A percentile compares a stretch with the other conserved stretches of the same genome.
Conservation (phyloP, 805 yeast genomes). For the Saccharomycopsis babjevae region DNA sequence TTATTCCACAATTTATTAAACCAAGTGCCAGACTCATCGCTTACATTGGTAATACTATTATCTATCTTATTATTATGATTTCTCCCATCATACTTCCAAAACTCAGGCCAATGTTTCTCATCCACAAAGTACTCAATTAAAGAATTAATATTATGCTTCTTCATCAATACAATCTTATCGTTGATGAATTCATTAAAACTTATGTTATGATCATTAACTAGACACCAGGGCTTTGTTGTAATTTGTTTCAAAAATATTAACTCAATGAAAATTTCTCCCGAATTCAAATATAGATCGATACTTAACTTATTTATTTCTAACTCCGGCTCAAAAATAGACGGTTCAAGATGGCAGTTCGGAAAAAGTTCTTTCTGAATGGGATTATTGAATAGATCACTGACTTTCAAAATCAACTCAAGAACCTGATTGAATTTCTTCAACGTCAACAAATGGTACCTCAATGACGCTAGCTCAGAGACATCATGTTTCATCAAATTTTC, state of each 20-base stretch:
- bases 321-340: conserved; percentile 6
- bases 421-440: conserved; percentile 16
- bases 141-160: conserved; percentile 10
- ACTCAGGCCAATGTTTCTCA: conserved; percentile 16
- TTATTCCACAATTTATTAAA: conserved; percentile 10
- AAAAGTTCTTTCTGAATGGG: conserved; percentile 10
- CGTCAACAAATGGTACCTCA: conserved; percentile 8
- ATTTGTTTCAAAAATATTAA: conserved; percentile 14
- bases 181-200: conserved; percentile 16
- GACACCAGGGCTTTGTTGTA: conserved; percentile 15
- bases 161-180: conserved; percentile 8
- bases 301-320: conserved; percentile 10
- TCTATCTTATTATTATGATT: background rate
- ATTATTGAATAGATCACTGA: conserved; percentile 4
- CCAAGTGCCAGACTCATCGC: conserved; percentile 4
- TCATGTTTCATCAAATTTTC: background rate
- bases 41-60: background rate
- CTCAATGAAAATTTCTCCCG: conserved; percentile 17
- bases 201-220: conserved; percentile 12
- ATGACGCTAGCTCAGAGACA: background rate
- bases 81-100: conserved; percentile 8
- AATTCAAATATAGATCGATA: conserved; percentile 15
- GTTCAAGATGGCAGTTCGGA: conserved; percentile 8
- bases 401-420: conserved; percentile 2
- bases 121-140: conserved; percentile 13